Conservation (phyloP, 164 flowering plant genomes). For the Paratinospora sagittata region DNA sequence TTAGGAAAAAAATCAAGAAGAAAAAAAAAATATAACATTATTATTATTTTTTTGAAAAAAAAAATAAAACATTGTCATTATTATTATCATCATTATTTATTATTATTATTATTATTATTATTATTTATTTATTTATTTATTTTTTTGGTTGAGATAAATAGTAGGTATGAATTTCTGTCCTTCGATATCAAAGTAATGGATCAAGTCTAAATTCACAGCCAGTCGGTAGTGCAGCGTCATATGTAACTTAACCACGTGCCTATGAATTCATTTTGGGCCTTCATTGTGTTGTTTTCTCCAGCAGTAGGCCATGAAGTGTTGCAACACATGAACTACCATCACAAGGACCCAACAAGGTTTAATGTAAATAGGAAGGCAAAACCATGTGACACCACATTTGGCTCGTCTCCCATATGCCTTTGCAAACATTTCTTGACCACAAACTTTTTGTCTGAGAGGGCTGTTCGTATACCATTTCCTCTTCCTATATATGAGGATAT, state of each 20-base stretch:
- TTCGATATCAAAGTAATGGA: not conserved
- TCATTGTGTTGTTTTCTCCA: not conserved
- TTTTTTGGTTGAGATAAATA: not conserved
- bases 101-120: too few relatives aligned
- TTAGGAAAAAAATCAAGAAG: too few relatives aligned
- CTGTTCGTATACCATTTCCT: not conserved
- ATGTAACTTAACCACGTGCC: not conserved
- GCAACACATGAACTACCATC: not conserved
- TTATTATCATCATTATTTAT: too few relatives aligned
- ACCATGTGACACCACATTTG: not conserved
- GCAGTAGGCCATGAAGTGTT: conserved; percentile 4
- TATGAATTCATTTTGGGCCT: not conserved
- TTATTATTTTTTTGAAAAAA: too few relatives aligned
- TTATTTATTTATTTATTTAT: not conserved
- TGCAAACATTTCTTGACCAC: not conserved
- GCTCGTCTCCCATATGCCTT: not conserved
- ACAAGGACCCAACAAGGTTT: not conserved
- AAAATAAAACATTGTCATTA: too few relatives aligned
- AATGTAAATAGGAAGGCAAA: not conserved
- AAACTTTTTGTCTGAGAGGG: not conserved
- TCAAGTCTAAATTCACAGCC: not conserved
- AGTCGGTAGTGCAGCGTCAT: not conserved
- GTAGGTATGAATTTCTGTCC: not conserved
- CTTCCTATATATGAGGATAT: not conserved
- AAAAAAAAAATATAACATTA: too few relatives aligned